Evolutionary conservation across 345 rosid species (phyloP).

Genomic region (Kandelia obovata): DNA sequence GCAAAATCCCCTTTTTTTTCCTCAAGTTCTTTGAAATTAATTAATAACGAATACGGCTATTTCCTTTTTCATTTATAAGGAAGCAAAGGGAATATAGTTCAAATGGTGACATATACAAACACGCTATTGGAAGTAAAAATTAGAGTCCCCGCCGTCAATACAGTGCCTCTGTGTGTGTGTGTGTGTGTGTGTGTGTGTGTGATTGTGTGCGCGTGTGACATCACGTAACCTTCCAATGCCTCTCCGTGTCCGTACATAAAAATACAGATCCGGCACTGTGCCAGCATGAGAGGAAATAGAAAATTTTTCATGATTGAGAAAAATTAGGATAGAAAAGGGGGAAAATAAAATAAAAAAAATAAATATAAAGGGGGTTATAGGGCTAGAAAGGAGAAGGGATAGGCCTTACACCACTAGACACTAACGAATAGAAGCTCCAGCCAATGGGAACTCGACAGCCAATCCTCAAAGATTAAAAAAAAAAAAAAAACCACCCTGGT

Average conservation of each 20-base stretch:
- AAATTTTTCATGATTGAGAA: not conserved
- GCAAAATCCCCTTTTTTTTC: no score
- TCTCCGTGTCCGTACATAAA: no score
- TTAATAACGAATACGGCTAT: no score
- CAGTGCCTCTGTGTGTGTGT: not conserved
- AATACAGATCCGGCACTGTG: no score
- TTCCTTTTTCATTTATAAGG: no score
- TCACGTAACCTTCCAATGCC: not conserved
- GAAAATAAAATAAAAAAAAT: not conserved
- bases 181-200: not conserved
- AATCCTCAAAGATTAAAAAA: not conserved
- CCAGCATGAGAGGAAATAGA: no score
- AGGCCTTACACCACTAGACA: not conserved
- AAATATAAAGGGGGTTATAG: not conserved
- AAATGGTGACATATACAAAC: no score
- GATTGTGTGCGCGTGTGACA: not conserved
- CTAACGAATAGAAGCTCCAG: not conserved
- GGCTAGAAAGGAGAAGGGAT: no score
- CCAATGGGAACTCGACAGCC: constrained; percentile 39
- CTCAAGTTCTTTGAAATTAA: no score
- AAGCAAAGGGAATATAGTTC: no score
- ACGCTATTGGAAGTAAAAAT: no score
- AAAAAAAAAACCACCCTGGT: constrained; percentile 27
- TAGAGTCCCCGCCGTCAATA: not conserved
- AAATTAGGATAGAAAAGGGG: not conserved